phyloP scores from a whole-genome alignment of 2,329 filamentous ascomycete species.

The Botrytis porri region DNA sequence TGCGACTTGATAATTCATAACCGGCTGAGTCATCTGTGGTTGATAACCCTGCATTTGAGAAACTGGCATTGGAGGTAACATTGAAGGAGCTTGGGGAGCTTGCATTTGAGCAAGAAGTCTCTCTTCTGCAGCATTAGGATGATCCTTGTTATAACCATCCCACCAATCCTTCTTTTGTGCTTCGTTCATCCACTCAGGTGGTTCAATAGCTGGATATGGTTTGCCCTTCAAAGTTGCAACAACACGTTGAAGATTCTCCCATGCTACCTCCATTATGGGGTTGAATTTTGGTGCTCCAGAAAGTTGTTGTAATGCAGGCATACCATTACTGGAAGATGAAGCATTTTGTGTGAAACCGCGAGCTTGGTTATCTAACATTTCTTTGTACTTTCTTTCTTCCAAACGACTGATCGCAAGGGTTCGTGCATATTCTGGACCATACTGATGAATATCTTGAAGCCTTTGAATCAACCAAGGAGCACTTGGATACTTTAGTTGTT shows the following conservation, averaged over 20 bases:
- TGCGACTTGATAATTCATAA: constrained; percentile 17
- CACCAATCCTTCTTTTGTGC: constrained; percentile 52
- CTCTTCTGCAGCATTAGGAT: constrained; percentile 39
- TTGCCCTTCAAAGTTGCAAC: constrained; percentile 44
- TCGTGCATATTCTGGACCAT: constrained; percentile 33
- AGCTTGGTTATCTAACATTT: constrained; percentile 21
- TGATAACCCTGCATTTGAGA: constrained; percentile 25
- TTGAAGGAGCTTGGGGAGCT: constrained; percentile 31
- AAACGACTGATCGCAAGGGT: constrained; percentile 23
- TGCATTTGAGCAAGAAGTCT: constrained; percentile 31
- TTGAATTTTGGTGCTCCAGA: constrained; percentile 14
- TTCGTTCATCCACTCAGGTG: constrained; percentile 52
- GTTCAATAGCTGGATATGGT: constrained; percentile 49
- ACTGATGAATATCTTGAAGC: constrained; percentile 35
- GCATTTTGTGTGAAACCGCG: constrained; percentile 8
- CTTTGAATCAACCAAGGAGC: constrained; percentile 34
- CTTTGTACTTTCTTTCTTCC: constrained; percentile 26
- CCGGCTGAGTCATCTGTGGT: constrained; percentile 22
- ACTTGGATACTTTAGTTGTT: constrained; percentile 29
- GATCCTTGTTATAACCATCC: constrained; percentile 45
- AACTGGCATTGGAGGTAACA: constrained; percentile 23
- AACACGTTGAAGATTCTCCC: constrained; percentile 29
- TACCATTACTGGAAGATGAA: constrained; percentile 21
- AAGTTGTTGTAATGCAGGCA: constrained; percentile 27
- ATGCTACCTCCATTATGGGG: constrained; percentile 26